phyloP scores from a whole-genome alignment of 805 yeast genomes.

The Monosporozyma solicola region DNA sequence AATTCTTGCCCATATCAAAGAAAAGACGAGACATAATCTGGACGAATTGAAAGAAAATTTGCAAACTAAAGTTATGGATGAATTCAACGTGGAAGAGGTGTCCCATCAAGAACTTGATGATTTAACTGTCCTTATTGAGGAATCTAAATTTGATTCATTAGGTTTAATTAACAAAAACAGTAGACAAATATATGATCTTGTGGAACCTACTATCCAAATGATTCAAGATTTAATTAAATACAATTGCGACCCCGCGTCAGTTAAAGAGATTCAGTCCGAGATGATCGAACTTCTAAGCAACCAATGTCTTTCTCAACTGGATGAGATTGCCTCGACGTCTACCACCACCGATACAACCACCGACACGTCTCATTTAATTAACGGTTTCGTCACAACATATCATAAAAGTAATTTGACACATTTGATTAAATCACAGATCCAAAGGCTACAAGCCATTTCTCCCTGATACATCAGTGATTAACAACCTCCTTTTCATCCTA shows the following conservation, averaged over 20 bases:
- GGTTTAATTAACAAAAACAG: constrained; percentile 6
- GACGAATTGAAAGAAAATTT: not conserved
- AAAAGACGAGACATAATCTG: not conserved
- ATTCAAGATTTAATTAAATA: constrained; percentile 6
- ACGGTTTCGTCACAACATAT: not conserved
- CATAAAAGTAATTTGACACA: not conserved
- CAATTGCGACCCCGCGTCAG: constrained; percentile 1
- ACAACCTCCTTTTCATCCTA: not conserved
- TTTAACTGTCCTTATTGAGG: constrained; percentile 3
- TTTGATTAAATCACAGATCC: not conserved
- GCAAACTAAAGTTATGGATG: not conserved
- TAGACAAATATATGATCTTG: constrained; percentile 2
- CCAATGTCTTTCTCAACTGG: not conserved
- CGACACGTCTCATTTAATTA: not conserved
- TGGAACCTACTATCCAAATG: constrained; percentile 3
- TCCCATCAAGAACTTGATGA: constrained; percentile 1
- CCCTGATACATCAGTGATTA: not conserved
- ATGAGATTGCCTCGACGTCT: not conserved
- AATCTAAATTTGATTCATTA: constrained; percentile 5
- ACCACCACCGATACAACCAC: not conserved
- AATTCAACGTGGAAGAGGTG: not conserved
- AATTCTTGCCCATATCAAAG: constrained; percentile 3
- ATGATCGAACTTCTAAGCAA: not conserved
- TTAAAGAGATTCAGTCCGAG: constrained; percentile 1
- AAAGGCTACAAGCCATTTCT: not conserved